Percentiles rank a stretch among this genome's conserved stretches.
phyloP scores from a whole-genome alignment of 2,329 filamentous ascomycete genomes.

The Penicillium sp. region DNA sequence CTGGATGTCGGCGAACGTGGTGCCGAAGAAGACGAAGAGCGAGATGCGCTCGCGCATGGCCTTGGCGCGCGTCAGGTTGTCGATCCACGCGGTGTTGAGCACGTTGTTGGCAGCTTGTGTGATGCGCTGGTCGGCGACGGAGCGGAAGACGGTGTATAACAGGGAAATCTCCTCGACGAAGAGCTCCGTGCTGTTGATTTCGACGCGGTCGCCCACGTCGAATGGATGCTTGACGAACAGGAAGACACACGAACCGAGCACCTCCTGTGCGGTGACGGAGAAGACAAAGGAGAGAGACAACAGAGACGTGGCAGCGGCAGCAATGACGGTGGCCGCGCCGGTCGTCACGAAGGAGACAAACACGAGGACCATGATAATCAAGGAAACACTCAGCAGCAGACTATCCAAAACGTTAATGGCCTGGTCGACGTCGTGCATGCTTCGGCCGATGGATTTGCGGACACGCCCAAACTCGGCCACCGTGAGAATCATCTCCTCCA shows the following conservation, averaged over 20 bases:
- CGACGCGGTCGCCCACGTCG: slow-evolving; percentile 91
- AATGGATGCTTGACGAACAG: slow-evolving; percentile 98
- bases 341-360: slow-evolving; percentile 88
- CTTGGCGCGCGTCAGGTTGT: slow-evolving; percentile 87
- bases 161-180: slow-evolving; percentile 92
- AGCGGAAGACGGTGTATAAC: slow-evolving; percentile 86
- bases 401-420: slow-evolving; percentile 88
- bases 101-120: slow-evolving; percentile 85
- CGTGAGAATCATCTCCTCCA: slow-evolving; percentile 92
- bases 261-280: slow-evolving; percentile 83
- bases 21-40: slow-evolving; percentile 79
- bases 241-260: slow-evolving; percentile 98
- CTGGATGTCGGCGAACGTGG: slow-evolving; percentile 84
- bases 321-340: slow-evolving; percentile 77
- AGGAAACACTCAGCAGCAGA: slow-evolving; percentile 74
- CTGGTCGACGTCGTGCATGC: slow-evolving; percentile 96
- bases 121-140: slow-evolving; percentile 75
- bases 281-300: slow-evolving; percentile 98
- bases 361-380: slow-evolving; percentile 76
- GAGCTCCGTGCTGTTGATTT: slow-evolving; percentile 66
- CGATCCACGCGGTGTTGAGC: slow-evolving; percentile 88
- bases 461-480: slow-evolving; percentile 79
- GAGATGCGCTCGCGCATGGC: slow-evolving; percentile 84
- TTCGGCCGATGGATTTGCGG: slow-evolving; percentile 81
- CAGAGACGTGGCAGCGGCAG: slow-evolving; percentile 85